These are phyloP conservation scores for Daldinia sp. DNA, from an alignment of 2,329 filamentous ascomycete species.

Conservation along the genomic window DNA sequence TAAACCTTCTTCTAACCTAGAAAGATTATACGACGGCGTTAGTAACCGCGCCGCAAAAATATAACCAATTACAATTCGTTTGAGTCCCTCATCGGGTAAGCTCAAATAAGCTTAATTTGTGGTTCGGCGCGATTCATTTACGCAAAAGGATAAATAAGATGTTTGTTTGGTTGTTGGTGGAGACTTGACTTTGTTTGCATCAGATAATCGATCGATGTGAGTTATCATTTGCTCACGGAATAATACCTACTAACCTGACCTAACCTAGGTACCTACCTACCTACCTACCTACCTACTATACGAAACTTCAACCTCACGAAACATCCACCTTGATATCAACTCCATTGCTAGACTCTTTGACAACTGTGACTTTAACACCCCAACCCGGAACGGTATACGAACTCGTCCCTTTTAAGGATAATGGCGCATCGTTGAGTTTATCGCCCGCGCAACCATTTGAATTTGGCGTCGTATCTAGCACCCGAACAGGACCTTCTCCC, in stretches of 20 bases:
- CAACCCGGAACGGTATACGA: constrained; percentile 38
- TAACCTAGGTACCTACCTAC: not conserved
- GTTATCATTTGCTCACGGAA: not conserved
- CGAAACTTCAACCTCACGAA: not conserved
- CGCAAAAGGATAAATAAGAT: not conserved
- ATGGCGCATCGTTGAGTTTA: constrained; percentile 47
- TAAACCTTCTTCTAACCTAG: not conserved
- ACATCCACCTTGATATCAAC: constrained; percentile 54
- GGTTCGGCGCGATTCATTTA: not conserved
- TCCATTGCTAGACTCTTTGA: constrained; percentile 24
- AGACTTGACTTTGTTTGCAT: not conserved
- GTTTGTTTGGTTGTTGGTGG: not conserved
- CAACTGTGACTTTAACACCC: constrained; percentile 40
- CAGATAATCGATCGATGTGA: not conserved
- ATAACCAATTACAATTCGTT: not conserved
- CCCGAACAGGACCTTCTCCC: constrained; percentile 46
- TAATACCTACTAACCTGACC: not conserved
- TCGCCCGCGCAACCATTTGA: constrained; percentile 44
- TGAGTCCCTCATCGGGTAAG: not conserved
- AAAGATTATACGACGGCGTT: not conserved
- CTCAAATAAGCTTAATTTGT: not conserved
- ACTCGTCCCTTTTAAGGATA: constrained; percentile 36
- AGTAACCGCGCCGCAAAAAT: not conserved
- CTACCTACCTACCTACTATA: not conserved
- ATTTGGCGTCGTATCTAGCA: constrained; percentile 46